Base-by-base conservation (phyloP, 2,329 filamentous ascomycete species). In the Colletotrichum coccodes region DNA sequence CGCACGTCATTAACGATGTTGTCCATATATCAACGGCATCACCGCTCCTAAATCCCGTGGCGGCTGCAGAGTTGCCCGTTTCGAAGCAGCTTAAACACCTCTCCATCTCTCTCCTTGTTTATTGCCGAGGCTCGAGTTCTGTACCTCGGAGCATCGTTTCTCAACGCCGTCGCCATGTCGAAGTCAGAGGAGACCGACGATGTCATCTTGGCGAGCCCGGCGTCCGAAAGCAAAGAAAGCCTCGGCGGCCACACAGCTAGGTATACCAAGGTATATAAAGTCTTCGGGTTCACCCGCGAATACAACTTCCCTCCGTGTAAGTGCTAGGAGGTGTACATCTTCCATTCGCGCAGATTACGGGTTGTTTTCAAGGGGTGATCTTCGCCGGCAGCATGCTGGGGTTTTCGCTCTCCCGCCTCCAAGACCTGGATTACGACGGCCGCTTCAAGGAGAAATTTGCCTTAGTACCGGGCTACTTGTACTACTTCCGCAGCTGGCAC, bases 341-440 rank as follows among this genome's bases (percentile, higher is more conserved):
- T 54, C 3, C 21, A 5, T 47, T 11, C 44, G 44, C 21, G 4
- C 14, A 21, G 44, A 18, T 47, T 47, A 54, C 32, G 9, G n/a
- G 50, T 54, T 18, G 50, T 8, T 36, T 18, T 54, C 79, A 90
- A 3, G 90, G 83, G 76, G 76, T 84, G 65, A 76, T 87, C 54
- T 83, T 86, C 59, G 77, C 74, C 38, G 84, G 84, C 3, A 78
- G 78, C 0, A 73, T 87, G 4, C 62, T 85, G 8, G 81, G 78
- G 7, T 88, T 90, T 73, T 73, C 77, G 3, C 78, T 89, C 14
- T 79, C 83, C 2, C 83, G 85, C 8, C 72, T 87, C 1, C 74
- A 74, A 32, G 88, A 84, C 72, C 76, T 90, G 61, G 75, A 85
- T 74, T 82, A 63, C 60, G 77, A 81, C 54, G 67, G 49, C 8